Percentiles rank a stretch among this genome's conserved stretches.
These are phyloP conservation scores for Vaccinium corymbosum DNA, from an alignment of 148 eudicot genomes.

Conservation along the genomic window DNA sequence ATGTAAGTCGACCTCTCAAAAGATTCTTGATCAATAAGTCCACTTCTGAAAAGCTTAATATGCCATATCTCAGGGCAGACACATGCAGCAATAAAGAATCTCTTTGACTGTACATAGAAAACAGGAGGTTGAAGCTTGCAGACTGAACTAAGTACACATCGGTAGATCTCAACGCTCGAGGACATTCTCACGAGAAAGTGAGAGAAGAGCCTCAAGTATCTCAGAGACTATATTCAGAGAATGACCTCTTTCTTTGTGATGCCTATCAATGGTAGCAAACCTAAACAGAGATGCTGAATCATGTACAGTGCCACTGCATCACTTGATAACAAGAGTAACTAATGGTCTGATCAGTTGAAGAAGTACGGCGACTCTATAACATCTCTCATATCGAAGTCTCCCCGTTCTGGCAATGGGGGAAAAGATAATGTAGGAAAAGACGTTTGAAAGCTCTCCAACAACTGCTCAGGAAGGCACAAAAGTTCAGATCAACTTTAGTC, in stretches of 20 bases:
- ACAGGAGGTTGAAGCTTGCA: neutral
- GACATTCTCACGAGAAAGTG: neutral
- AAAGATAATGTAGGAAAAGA: conserved; percentile 72
- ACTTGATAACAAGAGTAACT: neutral
- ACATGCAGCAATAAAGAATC: neutral
- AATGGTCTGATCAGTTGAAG: conserved; percentile 59
- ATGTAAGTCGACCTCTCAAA: neutral
- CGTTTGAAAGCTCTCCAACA: conserved; percentile 74
- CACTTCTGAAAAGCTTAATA: neutral
- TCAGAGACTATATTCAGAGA: too few relatives aligned
- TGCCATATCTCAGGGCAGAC: neutral
- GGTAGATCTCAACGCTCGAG: neutral
- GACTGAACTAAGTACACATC: neutral
- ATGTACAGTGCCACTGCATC: neutral
- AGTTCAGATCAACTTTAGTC: conserved; percentile 15
- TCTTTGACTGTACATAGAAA: neutral
- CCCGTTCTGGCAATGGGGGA: conserved; percentile 83
- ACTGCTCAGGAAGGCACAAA: conserved; percentile 39
- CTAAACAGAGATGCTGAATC: neutral
- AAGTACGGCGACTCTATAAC: conserved; percentile 82
- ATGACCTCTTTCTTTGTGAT: neutral
- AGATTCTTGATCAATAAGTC: neutral
- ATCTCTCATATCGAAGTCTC: conserved; percentile 75
- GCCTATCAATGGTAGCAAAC: conserved; percentile 8
- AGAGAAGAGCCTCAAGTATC: neutral